phyloP scores from a whole-genome alignment of 129 eudicot genomes.

The Lactuca sativa region DNA sequence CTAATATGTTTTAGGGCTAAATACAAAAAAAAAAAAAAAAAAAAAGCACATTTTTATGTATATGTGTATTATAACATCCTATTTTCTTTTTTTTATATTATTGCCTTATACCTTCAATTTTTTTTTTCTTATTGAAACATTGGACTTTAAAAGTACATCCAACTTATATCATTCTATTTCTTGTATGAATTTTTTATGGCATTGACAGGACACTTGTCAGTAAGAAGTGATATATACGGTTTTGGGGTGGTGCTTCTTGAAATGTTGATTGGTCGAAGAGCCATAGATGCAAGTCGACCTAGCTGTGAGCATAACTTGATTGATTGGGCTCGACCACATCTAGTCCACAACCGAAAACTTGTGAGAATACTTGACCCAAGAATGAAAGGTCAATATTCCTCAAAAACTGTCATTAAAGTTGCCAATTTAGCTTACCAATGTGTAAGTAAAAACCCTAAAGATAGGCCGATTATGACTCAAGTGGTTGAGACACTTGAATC shows the following conservation, averaged over 20 bases:
- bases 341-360: constrained; percentile 63
- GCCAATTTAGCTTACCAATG: constrained; percentile 75
- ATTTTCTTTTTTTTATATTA: too few species aligned
- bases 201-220: constrained; percentile 72
- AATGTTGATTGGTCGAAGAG: constrained; percentile 79
- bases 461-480: constrained; percentile 65
- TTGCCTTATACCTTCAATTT: too few species aligned
- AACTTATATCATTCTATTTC: too few species aligned
- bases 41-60: too few species aligned
- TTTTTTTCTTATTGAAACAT: too few species aligned
- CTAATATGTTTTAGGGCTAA: too few species aligned
- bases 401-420: constrained; percentile 49
- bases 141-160: too few species aligned
- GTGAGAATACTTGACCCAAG: constrained; percentile 61
- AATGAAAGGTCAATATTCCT: constrained; percentile 70
- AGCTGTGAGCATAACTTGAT: constrained; percentile 79
- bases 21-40: too few species aligned
- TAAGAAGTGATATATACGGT: constrained; percentile 82
- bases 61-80: too few species aligned
- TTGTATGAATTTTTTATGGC: not conserved
- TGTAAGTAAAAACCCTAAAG: constrained; percentile 77
- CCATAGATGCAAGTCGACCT: constrained; percentile 77
- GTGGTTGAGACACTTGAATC: constrained; percentile 77
- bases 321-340: constrained; percentile 80
- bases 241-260: constrained; percentile 87